Conservation (phyloP, 495 filamentous ascomycete genomes). For the Cairneyella variabilis region DNA sequence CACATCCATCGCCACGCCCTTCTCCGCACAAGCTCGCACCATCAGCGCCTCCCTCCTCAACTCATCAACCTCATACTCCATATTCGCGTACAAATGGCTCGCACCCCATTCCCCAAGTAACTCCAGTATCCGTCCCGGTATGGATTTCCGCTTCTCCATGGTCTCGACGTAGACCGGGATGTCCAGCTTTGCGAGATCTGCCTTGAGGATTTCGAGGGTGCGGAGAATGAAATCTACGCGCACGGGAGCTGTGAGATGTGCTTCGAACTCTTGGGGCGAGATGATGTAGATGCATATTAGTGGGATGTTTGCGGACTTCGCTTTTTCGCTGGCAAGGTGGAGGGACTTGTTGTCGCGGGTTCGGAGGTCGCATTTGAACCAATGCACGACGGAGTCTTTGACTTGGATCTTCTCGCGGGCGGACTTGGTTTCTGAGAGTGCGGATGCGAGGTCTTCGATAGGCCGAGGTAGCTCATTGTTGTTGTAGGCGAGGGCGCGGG, state of each 20-base stretch:
- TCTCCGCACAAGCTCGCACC: conserved; percentile 52
- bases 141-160: conserved; percentile 57
- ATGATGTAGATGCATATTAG: conserved; percentile 74
- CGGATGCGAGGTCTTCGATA: conserved; percentile 55
- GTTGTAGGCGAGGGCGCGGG: conserved; percentile 68
- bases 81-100: conserved; percentile 66
- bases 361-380: conserved; percentile 86
- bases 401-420: conserved; percentile 41
- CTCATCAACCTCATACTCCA: conserved; percentile 80
- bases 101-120: conserved; percentile 71
- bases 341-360: conserved; percentile 71
- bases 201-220: conserved; percentile 58
- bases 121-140: conserved; percentile 63
- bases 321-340: conserved; percentile 61
- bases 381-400: conserved; percentile 73
- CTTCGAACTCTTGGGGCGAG: conserved; percentile 84
- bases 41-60: conserved; percentile 67
- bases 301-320: conserved; percentile 58
- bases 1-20: conserved; percentile 58
- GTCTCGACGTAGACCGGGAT: conserved; percentile 80
- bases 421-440: conserved; percentile 47
- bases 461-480: conserved; percentile 62
- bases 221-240: conserved; percentile 79
- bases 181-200: conserved; percentile 63
- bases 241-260: conserved; percentile 68